Conservation (phyloP, 2,329 filamentous ascomycete genomes). For the Botrytis fragariae region DNA sequence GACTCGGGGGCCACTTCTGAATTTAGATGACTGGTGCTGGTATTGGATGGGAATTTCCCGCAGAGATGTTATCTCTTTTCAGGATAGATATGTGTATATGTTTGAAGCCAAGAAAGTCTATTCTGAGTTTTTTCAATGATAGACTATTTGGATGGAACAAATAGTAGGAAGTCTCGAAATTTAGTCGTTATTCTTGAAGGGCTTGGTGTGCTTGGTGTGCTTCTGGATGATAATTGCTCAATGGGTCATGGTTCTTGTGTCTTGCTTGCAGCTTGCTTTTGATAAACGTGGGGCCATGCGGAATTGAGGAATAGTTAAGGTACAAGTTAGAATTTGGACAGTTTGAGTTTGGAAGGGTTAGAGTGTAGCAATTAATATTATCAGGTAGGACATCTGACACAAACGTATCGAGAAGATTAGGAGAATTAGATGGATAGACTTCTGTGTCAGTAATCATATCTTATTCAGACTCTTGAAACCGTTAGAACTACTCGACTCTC, state of each 20-base stretch:
- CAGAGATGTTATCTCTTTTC: not conserved
- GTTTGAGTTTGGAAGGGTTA: not conserved
- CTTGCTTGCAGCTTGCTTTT: slow-evolving; percentile 12
- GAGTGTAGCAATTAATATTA: not conserved
- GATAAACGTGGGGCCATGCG: slow-evolving; percentile 12
- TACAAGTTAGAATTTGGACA: not conserved
- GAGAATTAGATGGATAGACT: not conserved
- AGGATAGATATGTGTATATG: not conserved
- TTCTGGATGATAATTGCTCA: not conserved
- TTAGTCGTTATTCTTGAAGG: not conserved
- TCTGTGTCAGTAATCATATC: not conserved
- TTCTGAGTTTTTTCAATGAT: not conserved
- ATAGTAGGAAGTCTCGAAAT: not conserved
- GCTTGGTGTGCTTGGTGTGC: not conserved
- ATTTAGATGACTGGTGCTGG: not conserved
- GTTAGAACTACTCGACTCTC: not conserved
- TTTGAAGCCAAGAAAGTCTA: not conserved
- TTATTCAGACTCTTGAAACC: not conserved
- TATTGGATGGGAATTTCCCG: not conserved
- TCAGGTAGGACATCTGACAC: not conserved
- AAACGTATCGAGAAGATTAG: not conserved
- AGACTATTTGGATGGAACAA: not conserved
- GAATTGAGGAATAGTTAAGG: slow-evolving; percentile 4
- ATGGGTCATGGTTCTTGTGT: slow-evolving; percentile 3
- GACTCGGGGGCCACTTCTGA: slow-evolving; percentile 4